Percentiles rank a stretch among this genome's conserved stretches.
Conservation (phyloP, 768 basidiomycete species). For the Amanita pallidorosea region DNA sequence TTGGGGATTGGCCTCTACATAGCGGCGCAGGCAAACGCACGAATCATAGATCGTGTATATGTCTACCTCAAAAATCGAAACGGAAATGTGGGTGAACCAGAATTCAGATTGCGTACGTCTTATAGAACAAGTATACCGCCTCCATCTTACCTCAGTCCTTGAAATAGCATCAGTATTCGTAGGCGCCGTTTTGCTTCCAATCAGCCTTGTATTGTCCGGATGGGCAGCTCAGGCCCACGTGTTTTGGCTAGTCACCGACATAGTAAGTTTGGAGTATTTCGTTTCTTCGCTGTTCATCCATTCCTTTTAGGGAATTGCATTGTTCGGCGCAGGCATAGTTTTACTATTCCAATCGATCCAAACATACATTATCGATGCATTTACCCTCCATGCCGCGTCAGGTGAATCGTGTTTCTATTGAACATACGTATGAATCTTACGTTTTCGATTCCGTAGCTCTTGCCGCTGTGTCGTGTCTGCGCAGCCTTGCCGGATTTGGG, state of each 20-base stretch:
- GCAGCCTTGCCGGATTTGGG: constrained; percentile 59
- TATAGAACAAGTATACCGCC: not conserved
- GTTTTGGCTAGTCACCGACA: constrained; percentile 64
- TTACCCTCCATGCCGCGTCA: constrained; percentile 58
- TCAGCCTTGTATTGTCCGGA: constrained; percentile 59
- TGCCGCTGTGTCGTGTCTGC: constrained; percentile 51
- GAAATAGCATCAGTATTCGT: constrained; percentile 45
- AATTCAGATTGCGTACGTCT: constrained; percentile 36
- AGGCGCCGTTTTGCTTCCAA: constrained; percentile 48
- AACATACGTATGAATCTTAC: not conserved
- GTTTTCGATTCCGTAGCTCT: constrained; percentile 28
- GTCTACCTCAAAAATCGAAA: constrained; percentile 38
- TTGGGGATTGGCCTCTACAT: constrained; percentile 51
- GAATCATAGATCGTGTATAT: constrained; percentile 45
- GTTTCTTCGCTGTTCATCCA: constrained; percentile 1
- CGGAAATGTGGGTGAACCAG: constrained; percentile 33
- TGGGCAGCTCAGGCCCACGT: constrained; percentile 51
- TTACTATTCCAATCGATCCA: constrained; percentile 52
- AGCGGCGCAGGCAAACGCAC: constrained; percentile 45
- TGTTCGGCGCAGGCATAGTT: constrained; percentile 48
- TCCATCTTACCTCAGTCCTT: not conserved
- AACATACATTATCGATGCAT: constrained; percentile 58
- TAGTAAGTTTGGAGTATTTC: constrained; percentile 29
- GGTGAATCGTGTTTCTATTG: constrained; percentile 21
- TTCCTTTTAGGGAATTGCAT: constrained; percentile 36